Conservation (phyloP, 169 alveolate species). For the Plasmodium berghei region DNA sequence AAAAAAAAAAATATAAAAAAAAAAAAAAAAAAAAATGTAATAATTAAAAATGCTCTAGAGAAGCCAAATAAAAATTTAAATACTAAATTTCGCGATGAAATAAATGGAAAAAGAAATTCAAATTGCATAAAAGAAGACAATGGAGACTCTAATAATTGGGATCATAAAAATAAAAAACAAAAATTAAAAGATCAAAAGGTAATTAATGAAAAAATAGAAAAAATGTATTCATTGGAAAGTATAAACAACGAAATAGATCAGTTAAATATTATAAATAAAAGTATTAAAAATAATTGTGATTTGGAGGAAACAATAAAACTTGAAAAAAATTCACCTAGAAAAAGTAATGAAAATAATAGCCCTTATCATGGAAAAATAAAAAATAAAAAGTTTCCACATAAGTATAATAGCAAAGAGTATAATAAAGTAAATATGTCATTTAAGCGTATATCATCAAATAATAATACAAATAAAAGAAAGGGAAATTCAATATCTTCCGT, state of each 20-base stretch:
- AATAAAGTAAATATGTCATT: constrained; percentile 21
- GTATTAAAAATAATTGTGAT: neutral
- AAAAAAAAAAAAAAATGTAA: constrained; percentile 19
- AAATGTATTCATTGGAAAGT: neutral
- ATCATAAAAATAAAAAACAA: constrained; percentile 10
- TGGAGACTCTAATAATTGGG: neutral
- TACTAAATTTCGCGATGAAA: constrained; percentile 23
- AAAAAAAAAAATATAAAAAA: constrained; percentile 42
- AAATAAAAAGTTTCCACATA: neutral
- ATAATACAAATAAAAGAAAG: constrained; percentile 13
- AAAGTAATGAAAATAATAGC: constrained; percentile 7
- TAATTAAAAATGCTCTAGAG: constrained; percentile 27
- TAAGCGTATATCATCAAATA: constrained; percentile 14
- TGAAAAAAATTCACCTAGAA: constrained; percentile 22
- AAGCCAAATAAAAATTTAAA: constrained; percentile 36
- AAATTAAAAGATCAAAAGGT: constrained; percentile 37
- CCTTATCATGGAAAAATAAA: constrained; percentile 8
- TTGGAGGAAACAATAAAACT: neutral
- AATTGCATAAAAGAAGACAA: constrained; percentile 13
- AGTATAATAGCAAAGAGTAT: constrained; percentile 4
- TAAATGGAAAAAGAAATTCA: neutral
- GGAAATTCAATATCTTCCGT: constrained; percentile 25
- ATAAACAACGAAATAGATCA: constrained; percentile 7
- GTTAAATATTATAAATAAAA: constrained; percentile 7
- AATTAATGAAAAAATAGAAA: constrained; percentile 14